Evolutionary conservation across 2,329 filamentous ascomycete species (phyloP), one percentile per base, ranked within the genome.

Genomic region (Dichotomopilus funicola): DNA sequence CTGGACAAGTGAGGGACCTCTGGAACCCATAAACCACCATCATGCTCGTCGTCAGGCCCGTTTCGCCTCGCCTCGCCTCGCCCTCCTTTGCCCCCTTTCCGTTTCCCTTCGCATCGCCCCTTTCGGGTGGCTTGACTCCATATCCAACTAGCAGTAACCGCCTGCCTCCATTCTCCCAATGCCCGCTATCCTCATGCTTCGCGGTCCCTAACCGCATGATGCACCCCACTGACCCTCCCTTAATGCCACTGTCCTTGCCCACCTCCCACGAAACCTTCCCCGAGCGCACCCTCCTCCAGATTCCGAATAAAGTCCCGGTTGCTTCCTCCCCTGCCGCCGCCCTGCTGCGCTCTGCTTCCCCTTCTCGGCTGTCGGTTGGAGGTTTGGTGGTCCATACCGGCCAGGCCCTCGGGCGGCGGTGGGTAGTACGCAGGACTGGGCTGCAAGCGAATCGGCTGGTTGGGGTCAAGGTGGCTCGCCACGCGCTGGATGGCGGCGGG

Each of bases 391-490:
- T 85, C 80, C 58, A 88, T 82, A 7, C 78, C 73, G 19, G 83
- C 79, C 64, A 89, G 85, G 8, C 90, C 89, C 62, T 97, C 92
- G 6, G 88, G 85, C 1, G 92, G 89, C 19, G 94, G 94, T 9
- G 94, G 94, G 65, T 97, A 99, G 72, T 99, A 99, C 1, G 94
- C 94, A 5, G 94, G 94, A 64, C 91, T 96, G 2, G 94, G 94
- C 68, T 99, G 94, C 55, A 97, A 73, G 49, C 94, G 83, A 65
- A 99, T 97, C 0, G 94, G 94, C 58, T 91, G 89, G 64, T 85
- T 97, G 1, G 94, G 94, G 67, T 99, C 94, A 45, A 99, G 81
- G 71, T 97, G 92, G 68, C 91, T 96, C 43, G 94, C 94, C 27
- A 99, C 94, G 64, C 94, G 82, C 72, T 99, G 94, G 56, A 99